phyloP scores from a whole-genome alignment of 176 grass and related monocot genomes.

The Eragrostis curvula region DNA sequence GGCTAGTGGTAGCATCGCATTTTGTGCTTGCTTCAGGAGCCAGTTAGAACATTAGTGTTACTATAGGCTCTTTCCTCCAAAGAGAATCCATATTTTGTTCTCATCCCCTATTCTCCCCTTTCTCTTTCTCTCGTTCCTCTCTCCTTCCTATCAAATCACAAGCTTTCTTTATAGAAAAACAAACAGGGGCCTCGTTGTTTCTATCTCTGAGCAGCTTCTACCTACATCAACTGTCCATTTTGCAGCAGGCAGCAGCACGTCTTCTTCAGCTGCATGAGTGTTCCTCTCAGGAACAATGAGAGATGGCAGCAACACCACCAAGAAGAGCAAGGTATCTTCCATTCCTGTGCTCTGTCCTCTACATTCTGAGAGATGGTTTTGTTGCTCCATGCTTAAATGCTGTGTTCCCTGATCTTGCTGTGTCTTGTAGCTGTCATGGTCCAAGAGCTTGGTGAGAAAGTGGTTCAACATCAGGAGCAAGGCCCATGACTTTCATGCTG shows the following conservation, averaged over 20 bases:
- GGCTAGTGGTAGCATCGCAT: conserved; percentile 38
- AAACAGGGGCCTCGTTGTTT: conserved; percentile 49
- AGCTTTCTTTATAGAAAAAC: conserved; percentile 49
- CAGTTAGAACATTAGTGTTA: conserved; percentile 43
- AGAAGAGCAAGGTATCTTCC: conserved; percentile 82
- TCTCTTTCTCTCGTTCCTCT: neutral
- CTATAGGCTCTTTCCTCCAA: conserved; percentile 36
- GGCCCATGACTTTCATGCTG: conserved; percentile 90
- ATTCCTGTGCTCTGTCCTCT: conserved; percentile 10
- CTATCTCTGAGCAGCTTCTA: conserved; percentile 36
- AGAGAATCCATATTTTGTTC: conserved; percentile 64
- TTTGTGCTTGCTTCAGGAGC: conserved; percentile 40
- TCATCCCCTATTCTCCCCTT: conserved; percentile 40
- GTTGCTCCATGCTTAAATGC: conserved; percentile 15
- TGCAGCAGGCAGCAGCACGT: conserved; percentile 34
- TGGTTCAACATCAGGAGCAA: conserved; percentile 98
- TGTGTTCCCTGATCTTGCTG: conserved; percentile 21
- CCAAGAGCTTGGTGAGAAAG: conserved; percentile 89
- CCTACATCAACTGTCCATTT: conserved; percentile 40
- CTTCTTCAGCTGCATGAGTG: conserved; percentile 63
- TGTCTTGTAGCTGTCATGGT: conserved; percentile 75
- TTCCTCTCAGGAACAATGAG: conserved; percentile 68
- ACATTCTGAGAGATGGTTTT: conserved; percentile 1
- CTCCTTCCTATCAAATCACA: conserved; percentile 65
- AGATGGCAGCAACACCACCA: conserved; percentile 66